Evolutionary conservation across 2,329 filamentous ascomycete species (phyloP).

Genomic region (Cladosporium oxysporum): DNA sequence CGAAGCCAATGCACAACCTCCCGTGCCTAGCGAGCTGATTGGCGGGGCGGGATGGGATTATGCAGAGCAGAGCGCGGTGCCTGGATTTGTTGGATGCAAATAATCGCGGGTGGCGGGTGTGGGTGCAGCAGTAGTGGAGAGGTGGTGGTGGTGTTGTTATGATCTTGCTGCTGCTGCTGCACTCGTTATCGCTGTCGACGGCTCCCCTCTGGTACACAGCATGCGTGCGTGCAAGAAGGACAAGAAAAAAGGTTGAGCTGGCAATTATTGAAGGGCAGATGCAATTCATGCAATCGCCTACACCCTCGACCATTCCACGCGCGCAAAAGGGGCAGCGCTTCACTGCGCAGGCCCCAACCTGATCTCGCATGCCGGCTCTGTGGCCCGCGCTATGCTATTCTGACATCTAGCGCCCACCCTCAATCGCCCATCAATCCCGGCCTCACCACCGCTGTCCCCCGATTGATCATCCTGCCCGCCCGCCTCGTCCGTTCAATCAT

Average conservation of each 20-base stretch:
- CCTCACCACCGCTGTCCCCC: neutral
- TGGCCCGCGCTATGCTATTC: conserved; percentile 1
- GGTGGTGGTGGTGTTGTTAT: neutral
- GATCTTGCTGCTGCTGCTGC: neutral
- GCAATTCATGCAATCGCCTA: neutral
- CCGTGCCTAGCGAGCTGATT: conserved; percentile 30
- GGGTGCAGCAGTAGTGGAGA: neutral
- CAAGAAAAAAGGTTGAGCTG: neutral
- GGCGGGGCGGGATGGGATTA: conserved; percentile 24
- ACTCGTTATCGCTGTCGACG: neutral
- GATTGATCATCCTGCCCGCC: neutral
- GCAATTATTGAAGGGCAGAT: neutral
- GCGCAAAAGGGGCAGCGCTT: conserved; percentile 16
- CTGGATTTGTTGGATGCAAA: neutral
- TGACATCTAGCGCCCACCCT: conserved; percentile 6
- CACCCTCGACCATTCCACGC: neutral
- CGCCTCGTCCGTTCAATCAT: neutral
- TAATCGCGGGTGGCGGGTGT: conserved; percentile 8
- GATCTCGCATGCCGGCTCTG: conserved; percentile 11
- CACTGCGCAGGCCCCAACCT: conserved; percentile 3
- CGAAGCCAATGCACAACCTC: conserved; percentile 30
- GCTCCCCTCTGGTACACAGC: conserved; percentile 3
- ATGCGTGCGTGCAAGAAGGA: neutral
- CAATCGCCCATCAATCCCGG: conserved; percentile 7
- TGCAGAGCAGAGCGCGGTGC: neutral